These are phyloP conservation scores for Zizania latifolia DNA, from an alignment of 176 grass and related monocot species.

Conservation along the genomic window DNA sequence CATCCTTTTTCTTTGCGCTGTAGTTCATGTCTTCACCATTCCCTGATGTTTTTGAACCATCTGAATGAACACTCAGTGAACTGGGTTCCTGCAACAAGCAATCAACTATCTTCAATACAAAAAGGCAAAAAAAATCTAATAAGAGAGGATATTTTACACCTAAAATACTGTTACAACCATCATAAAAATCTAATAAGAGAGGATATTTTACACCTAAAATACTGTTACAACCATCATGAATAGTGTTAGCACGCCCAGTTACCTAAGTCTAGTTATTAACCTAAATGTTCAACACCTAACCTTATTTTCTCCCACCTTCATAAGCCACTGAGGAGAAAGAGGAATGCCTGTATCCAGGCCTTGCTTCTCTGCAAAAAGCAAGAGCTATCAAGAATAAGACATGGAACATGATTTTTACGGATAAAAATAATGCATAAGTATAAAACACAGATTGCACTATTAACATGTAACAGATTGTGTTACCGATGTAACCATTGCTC, in stretches of 20 bases:
- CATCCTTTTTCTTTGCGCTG: slow-evolving; percentile 48
- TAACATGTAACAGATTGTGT: neutral
- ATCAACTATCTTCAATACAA: neutral
- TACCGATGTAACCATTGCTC: neutral
- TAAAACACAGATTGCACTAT: neutral
- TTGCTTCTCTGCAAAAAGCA: slow-evolving; percentile 53
- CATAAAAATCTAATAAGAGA: neutral
- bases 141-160: slow-evolving; percentile 9
- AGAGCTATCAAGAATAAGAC: slow-evolving; percentile 1
- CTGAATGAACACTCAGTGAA: slow-evolving; percentile 40
- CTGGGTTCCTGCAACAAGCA: slow-evolving; percentile 51
- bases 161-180: neutral
- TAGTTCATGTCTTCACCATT: slow-evolving; percentile 44
- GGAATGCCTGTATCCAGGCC: slow-evolving; percentile 70
- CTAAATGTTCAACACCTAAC: neutral
- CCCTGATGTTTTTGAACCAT: slow-evolving; percentile 44
- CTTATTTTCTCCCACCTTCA: slow-evolving; percentile 67
- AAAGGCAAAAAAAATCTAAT: neutral
- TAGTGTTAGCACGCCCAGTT: neutral
- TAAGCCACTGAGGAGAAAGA: slow-evolving; percentile 99
- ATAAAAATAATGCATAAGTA: neutral
- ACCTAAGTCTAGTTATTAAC: slow-evolving; percentile 5
- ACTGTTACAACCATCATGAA: neutral
- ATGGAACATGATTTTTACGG: slow-evolving; percentile 4
- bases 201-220: neutral